A percentile compares a stretch with the other conserved stretches of the same genome.
These are phyloP conservation scores for Hypoxylon sp. DNA, from an alignment of 2,329 filamentous ascomycete species.

Conservation along the genomic window DNA sequence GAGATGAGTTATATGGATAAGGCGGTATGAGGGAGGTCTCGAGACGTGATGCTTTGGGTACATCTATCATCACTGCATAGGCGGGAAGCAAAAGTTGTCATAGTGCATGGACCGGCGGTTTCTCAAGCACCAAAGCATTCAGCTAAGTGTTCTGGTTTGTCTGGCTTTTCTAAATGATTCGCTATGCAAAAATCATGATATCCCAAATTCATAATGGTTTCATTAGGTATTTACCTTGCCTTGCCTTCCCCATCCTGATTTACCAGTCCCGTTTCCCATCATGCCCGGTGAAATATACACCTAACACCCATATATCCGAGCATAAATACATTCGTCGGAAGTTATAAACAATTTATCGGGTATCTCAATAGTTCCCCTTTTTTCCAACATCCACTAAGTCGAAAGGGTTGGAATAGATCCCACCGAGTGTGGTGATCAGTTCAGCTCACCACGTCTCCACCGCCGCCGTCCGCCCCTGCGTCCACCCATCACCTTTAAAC, in stretches of 20 bases:
- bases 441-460: constrained; percentile 63
- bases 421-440: background rate
- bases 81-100: background rate
- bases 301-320: background rate
- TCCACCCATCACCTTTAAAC: constrained; percentile 62
- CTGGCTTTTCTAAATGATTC: background rate
- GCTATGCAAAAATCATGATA: constrained; percentile 1
- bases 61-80: background rate
- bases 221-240: too few species aligned
- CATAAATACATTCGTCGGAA: background rate
- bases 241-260: background rate
- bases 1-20: background rate
- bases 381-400: background rate
- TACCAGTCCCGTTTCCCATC: background rate
- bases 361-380: background rate
- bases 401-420: too few species aligned
- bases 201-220: background rate
- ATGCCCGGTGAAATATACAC: constrained; percentile 6
- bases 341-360: constrained; percentile 2
- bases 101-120: constrained; percentile 20
- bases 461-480: constrained; percentile 58
- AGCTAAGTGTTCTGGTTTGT: background rate
- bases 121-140: background rate
- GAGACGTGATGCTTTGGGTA: background rate
- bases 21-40: background rate